Conservation (phyloP, 2,329 filamentous ascomycete species). For the Didymosphaeria variabile region DNA sequence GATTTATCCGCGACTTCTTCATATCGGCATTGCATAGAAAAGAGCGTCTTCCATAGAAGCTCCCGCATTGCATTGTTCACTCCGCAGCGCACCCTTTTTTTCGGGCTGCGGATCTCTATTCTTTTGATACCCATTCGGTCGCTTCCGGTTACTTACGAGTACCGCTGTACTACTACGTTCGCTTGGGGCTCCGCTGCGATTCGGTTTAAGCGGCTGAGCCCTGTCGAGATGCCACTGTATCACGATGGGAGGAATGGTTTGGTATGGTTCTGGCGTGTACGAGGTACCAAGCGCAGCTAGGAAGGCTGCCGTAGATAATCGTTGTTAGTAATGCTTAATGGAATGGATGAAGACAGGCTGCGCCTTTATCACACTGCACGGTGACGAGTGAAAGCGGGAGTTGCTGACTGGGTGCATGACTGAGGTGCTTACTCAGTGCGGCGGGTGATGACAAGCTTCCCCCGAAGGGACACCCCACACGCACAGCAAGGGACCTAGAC, state of each 20-base stretch:
- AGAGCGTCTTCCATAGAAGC: conserved; percentile 28
- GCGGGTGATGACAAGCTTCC: conserved; percentile 7
- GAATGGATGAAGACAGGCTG: conserved; percentile 25
- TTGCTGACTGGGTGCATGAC: background rate
- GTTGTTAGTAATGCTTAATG: conserved; percentile 50
- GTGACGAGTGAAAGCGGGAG: background rate
- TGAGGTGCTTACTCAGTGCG: conserved; percentile 7
- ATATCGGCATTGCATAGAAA: conserved; percentile 32
- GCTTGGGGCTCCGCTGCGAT: conserved; percentile 35
- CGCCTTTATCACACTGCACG: background rate
- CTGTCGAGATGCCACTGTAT: background rate
- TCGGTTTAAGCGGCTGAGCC: conserved; percentile 28
- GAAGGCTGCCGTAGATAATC: conserved; percentile 27
- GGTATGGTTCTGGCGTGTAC: background rate
- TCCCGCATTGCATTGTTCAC: conserved; percentile 22
- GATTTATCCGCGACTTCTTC: conserved; percentile 26
- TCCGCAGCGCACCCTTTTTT: conserved; percentile 3
- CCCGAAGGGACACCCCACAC: background rate
- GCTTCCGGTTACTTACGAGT: conserved; percentile 28
- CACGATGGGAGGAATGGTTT: background rate
- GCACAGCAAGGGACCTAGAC: background rate
- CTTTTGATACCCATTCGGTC: conserved; percentile 47
- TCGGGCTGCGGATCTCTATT: conserved; percentile 7
- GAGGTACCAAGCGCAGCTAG: conserved; percentile 1
- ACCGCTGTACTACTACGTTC: conserved; percentile 41